Evolutionary conservation across 768 basidiomycete species (phyloP).

Genomic region (Piloderma croceum): DNA sequence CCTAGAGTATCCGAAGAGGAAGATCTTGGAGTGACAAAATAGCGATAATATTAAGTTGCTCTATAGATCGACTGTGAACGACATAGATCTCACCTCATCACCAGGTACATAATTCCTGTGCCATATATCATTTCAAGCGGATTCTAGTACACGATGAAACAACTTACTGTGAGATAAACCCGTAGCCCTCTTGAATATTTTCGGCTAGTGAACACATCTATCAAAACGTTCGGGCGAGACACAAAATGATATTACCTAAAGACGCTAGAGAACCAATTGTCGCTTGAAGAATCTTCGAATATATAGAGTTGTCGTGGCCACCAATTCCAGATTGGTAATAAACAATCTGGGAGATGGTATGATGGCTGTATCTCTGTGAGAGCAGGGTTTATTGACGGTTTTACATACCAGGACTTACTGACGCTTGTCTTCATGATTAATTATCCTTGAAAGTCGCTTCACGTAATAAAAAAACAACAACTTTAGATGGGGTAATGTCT

Average conservation of each 20-base stretch:
- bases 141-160: too few species aligned
- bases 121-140: not conserved
- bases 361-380: slow-evolving; percentile 33
- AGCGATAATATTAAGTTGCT: not conserved
- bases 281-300: slow-evolving; percentile 59
- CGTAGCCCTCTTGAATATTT: slow-evolving; percentile 75
- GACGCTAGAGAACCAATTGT: slow-evolving; percentile 59
- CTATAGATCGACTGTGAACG: too few species aligned
- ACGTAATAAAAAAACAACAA: too few species aligned
- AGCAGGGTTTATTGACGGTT: not conserved
- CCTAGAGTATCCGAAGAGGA: slow-evolving; percentile 73
- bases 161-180: slow-evolving; percentile 73
- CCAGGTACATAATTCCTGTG: slow-evolving; percentile 63
- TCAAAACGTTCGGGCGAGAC: too few species aligned
- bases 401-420: slow-evolving; percentile 23
- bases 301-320: slow-evolving; percentile 49
- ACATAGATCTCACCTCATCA: slow-evolving; percentile 71
- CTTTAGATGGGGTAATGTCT: too few species aligned
- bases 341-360: slow-evolving; percentile 59
- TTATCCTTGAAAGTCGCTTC: slow-evolving; percentile 49
- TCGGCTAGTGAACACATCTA: slow-evolving; percentile 42
- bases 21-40: slow-evolving; percentile 62
- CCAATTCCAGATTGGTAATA: slow-evolving; percentile 63
- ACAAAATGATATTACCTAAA: too few species aligned
- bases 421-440: slow-evolving; percentile 45